Evolutionary conservation across 805 yeast genomes (phyloP), one percentile per base, ranked within the genome.

Genomic region (Millerozyma miso): DNA sequence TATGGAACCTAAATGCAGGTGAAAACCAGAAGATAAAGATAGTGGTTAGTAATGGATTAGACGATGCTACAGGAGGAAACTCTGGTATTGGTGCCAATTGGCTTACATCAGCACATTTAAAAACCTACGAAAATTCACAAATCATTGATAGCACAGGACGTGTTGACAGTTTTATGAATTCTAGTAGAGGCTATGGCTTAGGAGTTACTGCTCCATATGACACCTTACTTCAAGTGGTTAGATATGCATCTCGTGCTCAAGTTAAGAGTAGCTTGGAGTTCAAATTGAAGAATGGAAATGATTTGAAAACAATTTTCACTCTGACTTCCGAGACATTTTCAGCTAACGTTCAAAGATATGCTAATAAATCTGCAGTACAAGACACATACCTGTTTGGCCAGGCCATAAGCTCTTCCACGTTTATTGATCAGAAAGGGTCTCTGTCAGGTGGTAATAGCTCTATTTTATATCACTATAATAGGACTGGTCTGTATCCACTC

Each of bases 71-170:
- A 4, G 29, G 41, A 12, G 48, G 50, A 7, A 52, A 52, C 13
- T 33, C 52, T n/a, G 53, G 56, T 37, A 55, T 63, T 59, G 54
- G 76, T 55, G 66, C 73, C 16, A 77, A 80, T 55, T 82, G 88
- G 88, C 72, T 80, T 37, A 61, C 80, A 13, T 64, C 82, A 19
- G 85, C 81, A 10, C 77, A 73, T 46, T 51, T 82, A 26, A 65
- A 76, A 33, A 64, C 79, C 15, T 82, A 80, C 76, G 82, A 79
- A 56, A 68, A 69, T 40, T 50, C 55, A 1, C 49, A 62, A 10
- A 67, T 80, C 20, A 61, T 51, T 8, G 53, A 55, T 15, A 61
- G 74, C 32, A 40, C 51, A 4, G 83, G 83, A 44, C 56, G 60
- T 8, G 48, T 76, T 1, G 31, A 55, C n/a, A 50, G 48, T 5